Conservation (phyloP, 75 land plant genomes). For the Chamaecyparis obtusa region DNA sequence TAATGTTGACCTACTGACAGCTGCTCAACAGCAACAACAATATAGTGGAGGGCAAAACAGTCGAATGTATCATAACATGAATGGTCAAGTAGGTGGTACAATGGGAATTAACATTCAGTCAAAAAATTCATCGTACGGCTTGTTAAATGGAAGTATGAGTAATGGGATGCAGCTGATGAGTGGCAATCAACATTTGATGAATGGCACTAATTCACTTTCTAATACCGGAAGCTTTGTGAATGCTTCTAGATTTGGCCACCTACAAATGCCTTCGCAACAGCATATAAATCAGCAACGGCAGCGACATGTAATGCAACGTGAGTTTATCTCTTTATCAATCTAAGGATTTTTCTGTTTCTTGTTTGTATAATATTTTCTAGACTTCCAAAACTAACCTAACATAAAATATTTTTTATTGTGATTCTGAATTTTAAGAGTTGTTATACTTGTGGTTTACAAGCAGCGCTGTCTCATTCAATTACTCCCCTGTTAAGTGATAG, state of each 20-base stretch:
- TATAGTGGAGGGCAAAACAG: slow-evolving; percentile 48
- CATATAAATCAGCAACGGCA: slow-evolving; percentile 52
- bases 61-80: slow-evolving; percentile 51
- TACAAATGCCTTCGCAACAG: slow-evolving; percentile 38
- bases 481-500: slow-evolving; percentile 47
- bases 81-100: slow-evolving; percentile 56
- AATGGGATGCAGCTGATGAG: slow-evolving; percentile 44
- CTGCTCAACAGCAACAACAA: slow-evolving; percentile 53
- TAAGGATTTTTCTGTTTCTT: not conserved
- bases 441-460: not conserved
- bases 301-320: slow-evolving; percentile 44
- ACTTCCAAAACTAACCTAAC: not conserved
- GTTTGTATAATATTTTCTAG: not conserved
- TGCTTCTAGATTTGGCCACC: slow-evolving; percentile 36
- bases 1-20: slow-evolving; percentile 32
- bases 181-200: slow-evolving; percentile 50
- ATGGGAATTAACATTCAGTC: slow-evolving; percentile 52
- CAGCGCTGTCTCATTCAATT: slow-evolving; percentile 26
- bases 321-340: not conserved
- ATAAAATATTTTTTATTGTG: not conserved
- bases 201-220: slow-evolving; percentile 42
- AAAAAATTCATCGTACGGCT: slow-evolving; percentile 41
- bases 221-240: slow-evolving; percentile 41
- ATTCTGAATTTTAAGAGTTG: not conserved
- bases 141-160: slow-evolving; percentile 50